A percentile compares a stretch with the other conserved stretches of the same genome.
phyloP scores from a whole-genome alignment of 139 green algal species.

The Asterochloris sp. region DNA sequence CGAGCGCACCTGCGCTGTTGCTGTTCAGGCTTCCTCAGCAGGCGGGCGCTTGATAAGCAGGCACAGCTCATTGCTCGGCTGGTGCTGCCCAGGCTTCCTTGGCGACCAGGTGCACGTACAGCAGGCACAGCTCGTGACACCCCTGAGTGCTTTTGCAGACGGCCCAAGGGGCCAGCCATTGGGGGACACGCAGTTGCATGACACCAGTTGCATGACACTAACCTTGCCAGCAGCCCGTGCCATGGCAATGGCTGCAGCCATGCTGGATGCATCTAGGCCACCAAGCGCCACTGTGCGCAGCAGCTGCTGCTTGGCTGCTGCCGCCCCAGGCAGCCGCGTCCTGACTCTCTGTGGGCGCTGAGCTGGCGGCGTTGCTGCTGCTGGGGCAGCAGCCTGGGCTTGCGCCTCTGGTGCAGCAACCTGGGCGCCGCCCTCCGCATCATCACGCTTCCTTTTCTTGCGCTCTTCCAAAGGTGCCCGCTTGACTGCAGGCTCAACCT shows the following conservation, averaged over 20 bases:
- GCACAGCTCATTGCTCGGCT: too few species aligned
- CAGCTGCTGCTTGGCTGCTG: conserved; percentile 60
- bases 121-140: too few species aligned
- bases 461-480: conserved; percentile 62
- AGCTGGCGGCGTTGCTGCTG: conserved; percentile 15
- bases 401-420: not conserved
- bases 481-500: conserved; percentile 74
- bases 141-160: too few species aligned
- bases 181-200: too few species aligned
- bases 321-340: not conserved
- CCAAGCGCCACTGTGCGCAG: conserved; percentile 76
- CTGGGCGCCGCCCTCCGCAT: not conserved
- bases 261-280: conserved; percentile 36
- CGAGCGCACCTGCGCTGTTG: too few species aligned
- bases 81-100: too few species aligned
- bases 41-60: too few species aligned
- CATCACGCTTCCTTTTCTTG: conserved; percentile 46
- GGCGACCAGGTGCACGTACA: too few species aligned
- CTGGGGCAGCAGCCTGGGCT: not conserved
- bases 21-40: too few species aligned
- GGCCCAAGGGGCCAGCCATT: too few species aligned
- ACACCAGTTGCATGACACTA: not conserved
- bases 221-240: conserved; percentile 42
- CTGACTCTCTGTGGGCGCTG: too few species aligned
- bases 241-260: conserved; percentile 30